Conservation (phyloP, 345 rosid genomes). For the Lepidium aucheri region DNA sequence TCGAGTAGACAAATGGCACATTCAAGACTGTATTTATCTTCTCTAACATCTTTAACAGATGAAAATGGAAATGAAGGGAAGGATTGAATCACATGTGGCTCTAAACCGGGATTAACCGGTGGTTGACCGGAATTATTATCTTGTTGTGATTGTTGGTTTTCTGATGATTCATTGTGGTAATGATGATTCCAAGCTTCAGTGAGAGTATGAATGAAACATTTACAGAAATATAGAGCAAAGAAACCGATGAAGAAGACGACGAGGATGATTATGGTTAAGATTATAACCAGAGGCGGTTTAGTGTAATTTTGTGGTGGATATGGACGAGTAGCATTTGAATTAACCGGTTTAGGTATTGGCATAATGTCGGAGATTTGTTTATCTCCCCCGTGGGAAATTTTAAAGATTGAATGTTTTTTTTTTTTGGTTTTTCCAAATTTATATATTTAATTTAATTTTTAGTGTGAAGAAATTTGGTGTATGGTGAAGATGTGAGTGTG, state of each 20-base stretch:
- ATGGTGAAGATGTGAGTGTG: not conserved
- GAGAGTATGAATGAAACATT: slow-evolving; percentile 42
- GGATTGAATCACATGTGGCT: slow-evolving; percentile 39
- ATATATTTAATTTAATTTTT: not conserved
- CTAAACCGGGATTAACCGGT: slow-evolving; percentile 40
- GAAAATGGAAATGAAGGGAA: slow-evolving; percentile 61
- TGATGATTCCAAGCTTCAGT: slow-evolving; percentile 30
- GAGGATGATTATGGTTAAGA: slow-evolving; percentile 46
- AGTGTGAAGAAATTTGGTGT: not conserved
- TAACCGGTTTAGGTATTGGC: slow-evolving; percentile 17
- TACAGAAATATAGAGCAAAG: slow-evolving; percentile 48
- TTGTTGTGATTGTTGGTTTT: slow-evolving; percentile 3
- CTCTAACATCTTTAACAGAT: slow-evolving; percentile 44
- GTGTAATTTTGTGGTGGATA: not conserved
- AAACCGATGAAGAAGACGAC: slow-evolving; percentile 58
- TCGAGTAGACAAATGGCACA: slow-evolving; percentile 79
- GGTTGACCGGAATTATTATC: not conserved
- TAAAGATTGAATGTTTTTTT: not conserved
- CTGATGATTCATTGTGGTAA: slow-evolving; percentile 23
- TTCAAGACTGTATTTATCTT: slow-evolving; percentile 53
- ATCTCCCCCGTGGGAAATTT: slow-evolving; percentile 29
- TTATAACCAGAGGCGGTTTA: slow-evolving; percentile 37
- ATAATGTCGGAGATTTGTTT: slow-evolving; percentile 44
- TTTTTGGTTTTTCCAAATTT: not conserved
- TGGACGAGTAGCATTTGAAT: not conserved